A percentile compares a stretch with the other conserved stretches of the same genome.
Evolutionary conservation across 1,284 basidiomycete species (phyloP).

Genomic region (Leccinum fallax): DNA sequence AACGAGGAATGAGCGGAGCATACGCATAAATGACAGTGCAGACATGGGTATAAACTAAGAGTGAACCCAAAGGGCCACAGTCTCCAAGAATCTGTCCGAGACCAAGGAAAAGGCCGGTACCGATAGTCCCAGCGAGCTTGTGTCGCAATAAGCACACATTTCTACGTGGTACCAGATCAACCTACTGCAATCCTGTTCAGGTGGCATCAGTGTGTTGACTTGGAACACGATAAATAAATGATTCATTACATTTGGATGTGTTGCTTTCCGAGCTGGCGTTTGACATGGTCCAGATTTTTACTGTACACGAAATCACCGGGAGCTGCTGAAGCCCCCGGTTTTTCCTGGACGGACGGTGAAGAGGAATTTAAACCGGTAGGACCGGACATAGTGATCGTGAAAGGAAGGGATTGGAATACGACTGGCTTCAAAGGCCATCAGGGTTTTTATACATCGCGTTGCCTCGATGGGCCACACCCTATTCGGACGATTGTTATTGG

Average conservation of each 20-base stretch:
- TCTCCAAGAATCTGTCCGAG: conserved; percentile 61
- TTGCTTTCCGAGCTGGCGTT: conserved; percentile 25
- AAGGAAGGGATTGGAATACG: background rate
- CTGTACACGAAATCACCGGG: conserved; percentile 20
- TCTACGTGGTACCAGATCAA: conserved; percentile 4
- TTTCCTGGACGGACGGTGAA: background rate
- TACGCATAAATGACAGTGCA: conserved; percentile 65
- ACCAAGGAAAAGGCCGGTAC: conserved; percentile 82
- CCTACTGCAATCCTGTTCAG: conserved; percentile 58
- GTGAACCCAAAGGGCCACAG: conserved; percentile 63
- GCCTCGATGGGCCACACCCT: background rate
- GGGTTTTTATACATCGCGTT: background rate
- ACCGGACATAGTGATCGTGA: background rate
- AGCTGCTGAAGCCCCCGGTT: background rate
- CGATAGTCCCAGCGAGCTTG: conserved; percentile 73
- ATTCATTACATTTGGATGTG: conserved; percentile 32
- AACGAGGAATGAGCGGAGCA: conserved; percentile 23
- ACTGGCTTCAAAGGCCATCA: background rate
- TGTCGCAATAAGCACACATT: conserved; percentile 6
- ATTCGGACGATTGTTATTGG: background rate
- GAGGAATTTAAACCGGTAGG: background rate
- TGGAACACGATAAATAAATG: background rate
- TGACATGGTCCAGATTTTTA: conserved; percentile 24
- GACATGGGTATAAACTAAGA: conserved; percentile 62
- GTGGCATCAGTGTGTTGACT: conserved; percentile 2